A percentile compares a stretch with the other conserved stretches of the same genome.
These are phyloP conservation scores for Astrothelium subdiscretum DNA, from an alignment of 495 filamentous ascomycete species.

Conservation along the genomic window DNA sequence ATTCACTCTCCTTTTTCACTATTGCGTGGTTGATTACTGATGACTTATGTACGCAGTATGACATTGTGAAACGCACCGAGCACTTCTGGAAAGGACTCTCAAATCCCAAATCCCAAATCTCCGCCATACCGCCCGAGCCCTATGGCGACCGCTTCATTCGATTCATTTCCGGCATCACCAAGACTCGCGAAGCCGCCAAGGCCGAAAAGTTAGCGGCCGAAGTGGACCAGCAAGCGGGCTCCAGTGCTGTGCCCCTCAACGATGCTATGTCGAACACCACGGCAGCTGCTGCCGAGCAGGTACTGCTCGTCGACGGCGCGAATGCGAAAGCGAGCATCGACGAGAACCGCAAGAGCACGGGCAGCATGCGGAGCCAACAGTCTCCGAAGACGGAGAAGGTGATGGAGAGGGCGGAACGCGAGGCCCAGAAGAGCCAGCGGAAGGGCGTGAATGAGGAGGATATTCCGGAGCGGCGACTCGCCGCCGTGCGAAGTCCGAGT, in stretches of 20 bases:
- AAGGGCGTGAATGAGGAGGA: constrained; percentile 43
- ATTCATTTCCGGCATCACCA: constrained; percentile 85
- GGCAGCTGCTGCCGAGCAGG: constrained; percentile 10
- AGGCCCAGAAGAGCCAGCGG: constrained; percentile 33
- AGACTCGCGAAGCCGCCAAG: constrained; percentile 66
- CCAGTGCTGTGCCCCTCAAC: not conserved
- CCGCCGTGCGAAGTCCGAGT: constrained; percentile 39
- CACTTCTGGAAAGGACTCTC: constrained; percentile 90
- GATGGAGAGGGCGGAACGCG: constrained; percentile 40
- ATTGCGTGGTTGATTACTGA: not conserved
- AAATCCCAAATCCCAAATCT: constrained; percentile 70
- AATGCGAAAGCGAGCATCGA: constrained; percentile 1
- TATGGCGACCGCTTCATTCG: constrained; percentile 92
- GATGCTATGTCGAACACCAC: not conserved
- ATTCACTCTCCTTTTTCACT: not conserved
- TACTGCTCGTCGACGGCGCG: not conserved
- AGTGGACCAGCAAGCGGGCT: not conserved
- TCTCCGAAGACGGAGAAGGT: constrained; percentile 41
- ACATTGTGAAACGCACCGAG: constrained; percentile 75
- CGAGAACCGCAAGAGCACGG: constrained; percentile 25
- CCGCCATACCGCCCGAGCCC: constrained; percentile 77
- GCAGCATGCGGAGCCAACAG: constrained; percentile 34
- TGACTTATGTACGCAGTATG: constrained; percentile 50
- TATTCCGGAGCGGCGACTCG: constrained; percentile 38
- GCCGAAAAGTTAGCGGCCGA: constrained; percentile 38